These are phyloP conservation scores for Clarireedia paspali DNA, from an alignment of 2,329 filamentous ascomycete species.

Conservation along the genomic window DNA sequence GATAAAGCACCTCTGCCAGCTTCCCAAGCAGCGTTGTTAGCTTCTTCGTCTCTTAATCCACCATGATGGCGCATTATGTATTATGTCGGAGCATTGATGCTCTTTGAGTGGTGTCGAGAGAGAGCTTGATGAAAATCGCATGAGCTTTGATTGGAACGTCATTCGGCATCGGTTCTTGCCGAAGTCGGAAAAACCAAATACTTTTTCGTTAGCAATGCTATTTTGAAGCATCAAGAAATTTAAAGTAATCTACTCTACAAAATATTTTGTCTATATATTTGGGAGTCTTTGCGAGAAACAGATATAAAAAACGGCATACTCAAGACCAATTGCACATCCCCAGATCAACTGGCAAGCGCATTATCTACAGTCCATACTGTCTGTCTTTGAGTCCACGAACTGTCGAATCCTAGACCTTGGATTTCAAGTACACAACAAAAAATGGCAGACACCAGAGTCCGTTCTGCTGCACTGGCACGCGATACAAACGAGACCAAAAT, in stretches of 20 bases:
- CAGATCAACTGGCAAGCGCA: no score
- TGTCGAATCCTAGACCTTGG: not conserved
- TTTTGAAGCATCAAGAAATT: not conserved
- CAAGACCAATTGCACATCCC: no score
- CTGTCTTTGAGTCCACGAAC: no score
- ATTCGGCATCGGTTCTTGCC: slow-evolving; percentile 7
- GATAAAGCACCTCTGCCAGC: slow-evolving; percentile 58
- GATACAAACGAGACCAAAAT: slow-evolving; percentile 99
- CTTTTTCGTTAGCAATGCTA: slow-evolving; percentile 1
- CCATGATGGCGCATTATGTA: slow-evolving; percentile 43
- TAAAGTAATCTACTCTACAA: not conserved
- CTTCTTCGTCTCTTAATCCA: slow-evolving; percentile 56
- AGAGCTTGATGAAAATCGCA: not conserved
- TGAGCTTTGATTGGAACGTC: slow-evolving; percentile 6
- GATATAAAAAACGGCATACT: no score
- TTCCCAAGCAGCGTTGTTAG: slow-evolving; percentile 63
- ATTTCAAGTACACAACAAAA: not conserved
- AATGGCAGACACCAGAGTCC: slow-evolving; percentile 28
- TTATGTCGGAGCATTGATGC: slow-evolving; percentile 8
- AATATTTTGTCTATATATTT: no score
- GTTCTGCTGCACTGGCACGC: slow-evolving; percentile 73
- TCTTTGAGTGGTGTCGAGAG: not conserved
- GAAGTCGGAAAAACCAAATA: slow-evolving; percentile 4
- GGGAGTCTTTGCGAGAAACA: no score
- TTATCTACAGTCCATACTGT: no score